Conservation (phyloP, 805 yeast genomes). For the Schwanniomyces occidentalis region DNA sequence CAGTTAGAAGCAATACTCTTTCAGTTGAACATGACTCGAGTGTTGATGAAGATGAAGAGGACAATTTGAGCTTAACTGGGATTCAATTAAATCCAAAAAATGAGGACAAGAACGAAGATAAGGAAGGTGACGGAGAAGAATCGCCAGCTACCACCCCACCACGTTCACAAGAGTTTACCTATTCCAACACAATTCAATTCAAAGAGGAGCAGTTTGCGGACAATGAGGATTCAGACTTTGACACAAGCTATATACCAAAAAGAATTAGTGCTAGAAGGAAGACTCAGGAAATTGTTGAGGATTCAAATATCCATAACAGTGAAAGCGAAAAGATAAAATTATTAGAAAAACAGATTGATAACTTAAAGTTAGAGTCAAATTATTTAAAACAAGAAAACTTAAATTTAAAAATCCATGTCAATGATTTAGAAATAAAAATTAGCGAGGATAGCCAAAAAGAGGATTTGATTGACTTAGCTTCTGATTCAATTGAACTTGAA, state of each 20-base stretch:
- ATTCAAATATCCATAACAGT: slow-evolving; percentile 1
- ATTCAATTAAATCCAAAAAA: background rate
- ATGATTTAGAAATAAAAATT: slow-evolving; percentile 9
- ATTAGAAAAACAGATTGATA: slow-evolving; percentile 9
- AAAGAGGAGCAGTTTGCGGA: slow-evolving; percentile 1
- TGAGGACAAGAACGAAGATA: slow-evolving; percentile 6
- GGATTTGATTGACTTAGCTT: background rate
- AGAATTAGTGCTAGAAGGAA: slow-evolving; percentile 2
- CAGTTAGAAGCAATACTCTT: slow-evolving; percentile 8
- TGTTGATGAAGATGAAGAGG: slow-evolving; percentile 13
- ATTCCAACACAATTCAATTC: slow-evolving; percentile 1
- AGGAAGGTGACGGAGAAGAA: slow-evolving; percentile 7
- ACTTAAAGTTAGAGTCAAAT: slow-evolving; percentile 10
- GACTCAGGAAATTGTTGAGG: too few species aligned
- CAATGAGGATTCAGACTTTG: slow-evolving; percentile 6
- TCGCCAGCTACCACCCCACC: slow-evolving; percentile 39
- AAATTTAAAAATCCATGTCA: slow-evolving; percentile 7
- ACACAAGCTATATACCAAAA: slow-evolving; percentile 14
- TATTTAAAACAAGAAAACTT: slow-evolving; percentile 8
- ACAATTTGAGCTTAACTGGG: slow-evolving; percentile 15
- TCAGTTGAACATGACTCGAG: slow-evolving; percentile 6
- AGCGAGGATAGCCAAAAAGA: slow-evolving; percentile 1
- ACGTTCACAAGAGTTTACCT: slow-evolving; percentile 22
- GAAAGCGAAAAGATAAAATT: slow-evolving; percentile 3
- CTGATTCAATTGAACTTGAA: background rate